These are phyloP conservation scores for Vachellia pachyceras DNA, from an alignment of 306 rosid species.

Conservation along the genomic window DNA sequence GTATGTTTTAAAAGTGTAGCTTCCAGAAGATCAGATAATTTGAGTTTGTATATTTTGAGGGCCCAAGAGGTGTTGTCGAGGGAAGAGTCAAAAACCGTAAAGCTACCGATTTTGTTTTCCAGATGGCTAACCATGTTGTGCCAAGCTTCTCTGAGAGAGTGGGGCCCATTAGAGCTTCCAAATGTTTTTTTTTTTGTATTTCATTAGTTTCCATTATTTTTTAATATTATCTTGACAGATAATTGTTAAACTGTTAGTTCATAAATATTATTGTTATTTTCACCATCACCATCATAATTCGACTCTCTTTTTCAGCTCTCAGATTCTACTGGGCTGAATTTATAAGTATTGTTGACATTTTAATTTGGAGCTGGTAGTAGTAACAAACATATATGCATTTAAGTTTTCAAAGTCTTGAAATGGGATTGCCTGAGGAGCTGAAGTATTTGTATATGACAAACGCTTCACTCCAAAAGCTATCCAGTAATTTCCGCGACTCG, in stretches of 20 bases:
- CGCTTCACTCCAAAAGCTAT: too few relatives aligned
- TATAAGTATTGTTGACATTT: background rate
- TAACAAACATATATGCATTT: too few relatives aligned
- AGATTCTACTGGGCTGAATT: too few relatives aligned
- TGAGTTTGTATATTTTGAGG: slow-evolving; percentile 83
- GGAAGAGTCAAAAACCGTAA: slow-evolving; percentile 56
- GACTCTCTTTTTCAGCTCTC: too few relatives aligned
- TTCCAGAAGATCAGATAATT: slow-evolving; percentile 59
- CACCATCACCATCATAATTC: background rate
- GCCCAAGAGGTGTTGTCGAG: slow-evolving; percentile 63
- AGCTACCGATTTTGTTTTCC: slow-evolving; percentile 73
- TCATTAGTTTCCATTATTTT: slow-evolving; percentile 60
- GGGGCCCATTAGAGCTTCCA: slow-evolving; percentile 62
- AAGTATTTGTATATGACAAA: too few relatives aligned
- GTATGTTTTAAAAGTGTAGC: slow-evolving; percentile 62
- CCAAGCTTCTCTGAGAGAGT: slow-evolving; percentile 54
- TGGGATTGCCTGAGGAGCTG: too few relatives aligned
- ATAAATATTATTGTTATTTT: slow-evolving; percentile 52
- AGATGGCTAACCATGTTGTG: slow-evolving; percentile 55
- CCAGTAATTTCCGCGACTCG: too few relatives aligned
- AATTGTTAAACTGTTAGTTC: slow-evolving; percentile 60
- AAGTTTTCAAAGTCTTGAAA: too few relatives aligned
- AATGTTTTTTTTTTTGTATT: slow-evolving; percentile 57
- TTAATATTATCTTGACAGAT: slow-evolving; percentile 48
- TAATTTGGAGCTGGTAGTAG: background rate